These are phyloP conservation scores for Pythium oligandrum DNA, from an alignment of 352 stramenopile genomes.

Conservation along the genomic window DNA sequence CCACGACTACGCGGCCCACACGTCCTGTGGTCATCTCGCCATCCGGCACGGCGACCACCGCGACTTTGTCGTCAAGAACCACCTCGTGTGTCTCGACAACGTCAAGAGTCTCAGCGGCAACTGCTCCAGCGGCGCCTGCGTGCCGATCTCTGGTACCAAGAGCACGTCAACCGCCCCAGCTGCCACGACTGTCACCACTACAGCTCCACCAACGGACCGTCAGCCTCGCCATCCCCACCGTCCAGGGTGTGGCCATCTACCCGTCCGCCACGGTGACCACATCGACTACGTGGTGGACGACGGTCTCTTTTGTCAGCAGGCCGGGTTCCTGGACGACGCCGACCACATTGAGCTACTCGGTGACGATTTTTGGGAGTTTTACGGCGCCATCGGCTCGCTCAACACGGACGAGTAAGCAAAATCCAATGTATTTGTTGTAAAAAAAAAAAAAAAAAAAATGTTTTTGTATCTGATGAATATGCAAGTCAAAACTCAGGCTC, in stretches of 20 bases:
- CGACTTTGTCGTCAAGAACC: constrained; percentile 81
- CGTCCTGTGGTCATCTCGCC: constrained; percentile 63
- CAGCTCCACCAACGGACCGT: not conserved
- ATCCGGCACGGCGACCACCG: constrained; percentile 77
- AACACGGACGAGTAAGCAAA: constrained; percentile 23
- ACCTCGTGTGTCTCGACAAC: constrained; percentile 72
- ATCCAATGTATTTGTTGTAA: not conserved
- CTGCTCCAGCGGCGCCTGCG: constrained; percentile 13
- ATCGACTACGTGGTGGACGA: constrained; percentile 84
- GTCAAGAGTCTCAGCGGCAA: constrained; percentile 45
- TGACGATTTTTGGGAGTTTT: constrained; percentile 84
- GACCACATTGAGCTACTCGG: constrained; percentile 64
- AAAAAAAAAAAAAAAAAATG: constrained; percentile 1
- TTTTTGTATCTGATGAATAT: too few relatives aligned
- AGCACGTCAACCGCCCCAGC: constrained; percentile 3
- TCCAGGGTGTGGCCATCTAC: constrained; percentile 62
- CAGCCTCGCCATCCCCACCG: constrained; percentile 41
- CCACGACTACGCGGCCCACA: constrained; percentile 57
- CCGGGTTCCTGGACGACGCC: constrained; percentile 41
- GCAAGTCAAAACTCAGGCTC: too few relatives aligned
- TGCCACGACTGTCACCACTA: not conserved
- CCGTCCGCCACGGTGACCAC: constrained; percentile 73
- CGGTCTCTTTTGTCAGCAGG: constrained; percentile 70
- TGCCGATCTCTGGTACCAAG: constrained; percentile 2
- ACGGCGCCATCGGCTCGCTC: constrained; percentile 60